These are phyloP conservation scores for Solanum bulbocastanum DNA, from an alignment of 257 asterid species.

Conservation along the genomic window DNA sequence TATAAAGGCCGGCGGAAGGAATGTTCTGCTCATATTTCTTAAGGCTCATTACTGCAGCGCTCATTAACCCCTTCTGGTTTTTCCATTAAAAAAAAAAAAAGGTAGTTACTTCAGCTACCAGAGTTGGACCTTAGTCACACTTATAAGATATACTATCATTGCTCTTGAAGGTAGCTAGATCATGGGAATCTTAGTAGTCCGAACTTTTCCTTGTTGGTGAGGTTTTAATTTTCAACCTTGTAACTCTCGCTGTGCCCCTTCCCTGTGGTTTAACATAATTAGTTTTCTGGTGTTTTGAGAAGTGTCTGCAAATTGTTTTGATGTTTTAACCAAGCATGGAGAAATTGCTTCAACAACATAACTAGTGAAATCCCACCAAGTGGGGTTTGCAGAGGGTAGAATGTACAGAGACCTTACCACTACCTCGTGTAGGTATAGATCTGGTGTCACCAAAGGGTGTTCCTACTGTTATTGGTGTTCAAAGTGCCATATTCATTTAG, in stretches of 20 bases:
- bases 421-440: slow-evolving; percentile 27
- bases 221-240: not conserved
- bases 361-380: too few relatives aligned
- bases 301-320: not conserved
- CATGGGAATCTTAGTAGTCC: not conserved
- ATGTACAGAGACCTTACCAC: not conserved
- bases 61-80: too few relatives aligned
- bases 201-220: not conserved
- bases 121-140: not conserved
- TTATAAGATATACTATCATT: not conserved
- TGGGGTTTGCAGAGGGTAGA: too few relatives aligned
- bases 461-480: slow-evolving; percentile 87
- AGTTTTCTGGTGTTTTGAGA: not conserved
- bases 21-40: too few relatives aligned
- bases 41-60: too few relatives aligned
- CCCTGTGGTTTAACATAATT: not conserved
- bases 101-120: not conserved
- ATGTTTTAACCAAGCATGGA: not conserved
- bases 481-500: slow-evolving; percentile 72
- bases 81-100: too few relatives aligned
- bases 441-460: slow-evolving; percentile 58
- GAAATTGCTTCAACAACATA: not conserved
- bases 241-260: not conserved
- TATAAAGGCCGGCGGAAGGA: too few relatives aligned
- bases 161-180: not conserved